phyloP scores from a whole-genome alignment of 441 rosid genomes.

The Erodium chrysanthum region DNA sequence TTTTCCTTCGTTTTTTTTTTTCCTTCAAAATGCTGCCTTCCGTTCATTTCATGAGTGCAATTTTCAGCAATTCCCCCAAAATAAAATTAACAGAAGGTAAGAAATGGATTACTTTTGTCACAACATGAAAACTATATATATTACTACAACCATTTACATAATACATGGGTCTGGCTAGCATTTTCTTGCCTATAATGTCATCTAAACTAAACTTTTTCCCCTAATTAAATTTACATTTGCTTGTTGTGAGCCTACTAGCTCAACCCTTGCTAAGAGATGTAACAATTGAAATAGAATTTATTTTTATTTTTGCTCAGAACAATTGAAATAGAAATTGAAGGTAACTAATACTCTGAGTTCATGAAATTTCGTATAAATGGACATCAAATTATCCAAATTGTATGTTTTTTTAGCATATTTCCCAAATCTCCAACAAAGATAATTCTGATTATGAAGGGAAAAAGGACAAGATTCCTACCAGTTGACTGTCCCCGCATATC shows the following conservation, averaged over 20 bases:
- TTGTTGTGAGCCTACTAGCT: conserved; percentile 5
- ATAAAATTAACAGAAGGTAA: background rate
- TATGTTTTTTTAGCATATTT: background rate
- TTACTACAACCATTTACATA: background rate
- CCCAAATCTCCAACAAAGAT: background rate
- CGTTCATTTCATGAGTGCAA: too few species aligned
- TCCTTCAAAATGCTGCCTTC: too few species aligned
- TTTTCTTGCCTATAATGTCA: background rate
- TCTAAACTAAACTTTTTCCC: background rate
- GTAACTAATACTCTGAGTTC: background rate
- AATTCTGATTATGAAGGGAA: background rate
- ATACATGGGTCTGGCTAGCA: background rate
- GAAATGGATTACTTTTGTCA: background rate
- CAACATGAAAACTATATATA: background rate
- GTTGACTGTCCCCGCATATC: conserved; percentile 32
- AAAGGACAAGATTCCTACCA: conserved; percentile 27
- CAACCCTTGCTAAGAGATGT: background rate
- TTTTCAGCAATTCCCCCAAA: too few species aligned
- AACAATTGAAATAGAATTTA: too few species aligned
- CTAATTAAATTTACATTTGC: background rate
- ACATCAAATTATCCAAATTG: background rate
- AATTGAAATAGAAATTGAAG: background rate
- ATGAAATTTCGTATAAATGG: background rate
- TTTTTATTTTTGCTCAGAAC: too few species aligned
- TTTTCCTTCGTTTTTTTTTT: too few species aligned